Percentiles rank a stretch among this genome's conserved stretches.
Conservation (phyloP, 768 basidiomycete species). For the Solioccasus polychromus region DNA sequence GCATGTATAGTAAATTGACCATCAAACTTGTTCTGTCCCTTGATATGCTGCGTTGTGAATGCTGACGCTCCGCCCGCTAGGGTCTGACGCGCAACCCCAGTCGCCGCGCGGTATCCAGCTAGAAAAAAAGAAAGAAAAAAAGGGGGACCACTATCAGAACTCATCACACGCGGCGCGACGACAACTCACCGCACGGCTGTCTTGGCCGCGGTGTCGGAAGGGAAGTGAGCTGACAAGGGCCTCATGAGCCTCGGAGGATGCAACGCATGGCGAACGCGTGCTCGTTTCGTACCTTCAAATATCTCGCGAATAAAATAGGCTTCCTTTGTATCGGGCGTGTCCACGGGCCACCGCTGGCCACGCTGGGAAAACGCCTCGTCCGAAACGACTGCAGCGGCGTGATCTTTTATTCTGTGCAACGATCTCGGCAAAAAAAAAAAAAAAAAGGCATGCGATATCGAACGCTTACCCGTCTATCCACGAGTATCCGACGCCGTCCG, state of each 20-base stretch:
- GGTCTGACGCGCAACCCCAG: conserved; percentile 95
- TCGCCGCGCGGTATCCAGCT: conserved; percentile 94
- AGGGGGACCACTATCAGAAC: conserved; percentile 12
- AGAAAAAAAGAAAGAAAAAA: conserved; percentile 11
- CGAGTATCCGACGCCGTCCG: conserved; percentile 96
- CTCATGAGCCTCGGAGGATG: conserved; percentile 6
- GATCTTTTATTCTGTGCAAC: conserved; percentile 75
- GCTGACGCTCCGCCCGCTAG: conserved; percentile 91
- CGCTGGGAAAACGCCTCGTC: conserved; percentile 79
- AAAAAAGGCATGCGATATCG: background rate
- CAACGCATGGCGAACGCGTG: background rate
- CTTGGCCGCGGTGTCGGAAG: conserved; percentile 76
- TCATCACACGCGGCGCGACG: conserved; percentile 4
- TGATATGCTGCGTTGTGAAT: conserved; percentile 93
- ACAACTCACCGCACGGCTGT: conserved; percentile 83
- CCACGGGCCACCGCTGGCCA: conserved; percentile 69
- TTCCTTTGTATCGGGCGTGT: conserved; percentile 94
- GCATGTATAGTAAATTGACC: conserved; percentile 21
- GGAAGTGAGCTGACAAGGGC: conserved; percentile 70
- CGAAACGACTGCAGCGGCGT: conserved; percentile 70
- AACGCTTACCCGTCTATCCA: conserved; percentile 90
- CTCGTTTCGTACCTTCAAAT: conserved; percentile 62
- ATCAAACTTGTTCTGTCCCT: conserved; percentile 11
- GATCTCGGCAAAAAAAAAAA: conserved; percentile 1
- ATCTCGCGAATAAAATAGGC: conserved; percentile 90